phyloP scores from a whole-genome alignment of 441 rosid species.

The Kokia cookei region DNA sequence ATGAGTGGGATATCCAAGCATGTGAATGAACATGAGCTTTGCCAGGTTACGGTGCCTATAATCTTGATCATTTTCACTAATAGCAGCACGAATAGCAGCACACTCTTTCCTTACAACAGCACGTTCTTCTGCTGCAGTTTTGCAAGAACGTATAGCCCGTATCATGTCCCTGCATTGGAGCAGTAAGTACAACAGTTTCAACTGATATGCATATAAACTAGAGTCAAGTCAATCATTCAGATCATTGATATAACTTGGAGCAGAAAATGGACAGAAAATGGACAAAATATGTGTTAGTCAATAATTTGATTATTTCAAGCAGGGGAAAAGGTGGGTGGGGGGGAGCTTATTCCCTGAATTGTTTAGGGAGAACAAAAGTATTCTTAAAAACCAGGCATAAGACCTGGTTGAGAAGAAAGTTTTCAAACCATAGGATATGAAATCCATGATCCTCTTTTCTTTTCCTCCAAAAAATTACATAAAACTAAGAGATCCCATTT shows the following conservation, averaged over 20 bases:
- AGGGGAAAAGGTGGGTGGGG: neutral
- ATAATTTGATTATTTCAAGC: neutral
- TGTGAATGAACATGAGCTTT: constrained; percentile 99
- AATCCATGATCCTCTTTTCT: neutral
- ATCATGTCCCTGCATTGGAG: constrained; percentile 90
- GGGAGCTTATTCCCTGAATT: neutral
- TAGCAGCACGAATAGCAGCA: constrained; percentile 85
- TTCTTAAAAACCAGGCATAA: neutral
- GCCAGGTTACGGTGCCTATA: constrained; percentile 90
- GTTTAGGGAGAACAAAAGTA: neutral
- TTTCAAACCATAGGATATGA: neutral
- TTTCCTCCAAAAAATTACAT: neutral
- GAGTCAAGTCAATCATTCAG: neutral
- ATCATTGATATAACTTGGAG: neutral
- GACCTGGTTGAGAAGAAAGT: neutral
- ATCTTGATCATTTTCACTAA: constrained; percentile 85
- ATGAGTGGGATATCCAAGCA: constrained; percentile 99
- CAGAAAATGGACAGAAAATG: neutral
- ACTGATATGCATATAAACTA: neutral
- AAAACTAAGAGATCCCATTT: neutral
- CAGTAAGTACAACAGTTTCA: neutral
- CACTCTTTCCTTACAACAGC: constrained; percentile 97
- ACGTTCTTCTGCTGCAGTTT: constrained; percentile 99
- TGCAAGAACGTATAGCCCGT: constrained; percentile 91
- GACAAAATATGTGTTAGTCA: neutral